Evolutionary conservation across 257 asterid genomes (phyloP).

Genomic region (Cruciata laevipes): DNA sequence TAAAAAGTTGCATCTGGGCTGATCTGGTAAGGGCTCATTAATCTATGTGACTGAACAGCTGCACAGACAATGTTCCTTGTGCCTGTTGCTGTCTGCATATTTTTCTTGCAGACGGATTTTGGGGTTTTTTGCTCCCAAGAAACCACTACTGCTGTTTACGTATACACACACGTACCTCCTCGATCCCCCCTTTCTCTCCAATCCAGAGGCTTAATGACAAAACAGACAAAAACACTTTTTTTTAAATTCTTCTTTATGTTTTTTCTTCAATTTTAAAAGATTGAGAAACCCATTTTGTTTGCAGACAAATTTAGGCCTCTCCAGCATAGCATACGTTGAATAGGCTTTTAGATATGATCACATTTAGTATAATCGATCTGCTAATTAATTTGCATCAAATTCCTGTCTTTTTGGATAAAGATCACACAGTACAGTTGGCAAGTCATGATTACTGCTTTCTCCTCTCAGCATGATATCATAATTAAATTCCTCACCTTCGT

Average conservation of each 20-base stretch:
- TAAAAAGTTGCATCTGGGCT: constrained; percentile 20
- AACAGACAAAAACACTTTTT: background rate
- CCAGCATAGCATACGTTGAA: background rate
- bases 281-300: background rate
- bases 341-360: constrained; percentile 3
- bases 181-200: background rate
- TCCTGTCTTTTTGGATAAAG: constrained; percentile 2
- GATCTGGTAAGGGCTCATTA: constrained; percentile 32
- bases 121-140: constrained; percentile 20
- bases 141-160: background rate
- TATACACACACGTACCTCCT: background rate
- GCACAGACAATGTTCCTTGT: constrained; percentile 66
- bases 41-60: constrained; percentile 71
- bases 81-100: constrained; percentile 43
- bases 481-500: too few species aligned
- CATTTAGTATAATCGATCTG: background rate
- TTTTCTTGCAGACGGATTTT: constrained; percentile 19
- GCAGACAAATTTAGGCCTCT: background rate
- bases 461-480: background rate
- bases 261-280: too few species aligned
- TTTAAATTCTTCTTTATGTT: too few species aligned
- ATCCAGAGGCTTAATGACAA: constrained; percentile 1
- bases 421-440: background rate
- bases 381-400: background rate
- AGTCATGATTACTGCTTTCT: background rate